A percentile compares a stretch with the other conserved stretches of the same genome.
These are phyloP conservation scores for Claviceps fusiformis DNA, from an alignment of 2,329 filamentous ascomycete genomes.

Conservation along the genomic window DNA sequence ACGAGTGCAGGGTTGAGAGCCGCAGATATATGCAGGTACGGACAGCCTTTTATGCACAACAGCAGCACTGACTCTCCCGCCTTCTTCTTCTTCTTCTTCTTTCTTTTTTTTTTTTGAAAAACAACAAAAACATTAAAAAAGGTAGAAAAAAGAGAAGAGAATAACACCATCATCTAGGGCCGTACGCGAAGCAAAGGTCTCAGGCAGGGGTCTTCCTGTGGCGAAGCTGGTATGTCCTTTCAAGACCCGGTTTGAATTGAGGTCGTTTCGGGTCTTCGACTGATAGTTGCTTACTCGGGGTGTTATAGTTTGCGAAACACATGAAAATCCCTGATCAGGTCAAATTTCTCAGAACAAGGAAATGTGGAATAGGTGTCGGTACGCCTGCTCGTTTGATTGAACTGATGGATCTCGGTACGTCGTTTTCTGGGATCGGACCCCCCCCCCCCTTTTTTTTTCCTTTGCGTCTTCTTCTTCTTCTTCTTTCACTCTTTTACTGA, in stretches of 20 bases:
- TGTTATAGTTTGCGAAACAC: conserved; percentile 74
- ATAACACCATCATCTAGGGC: conserved; percentile 32
- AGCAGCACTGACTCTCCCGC: not conserved
- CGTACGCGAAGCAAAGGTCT: conserved; percentile 52
- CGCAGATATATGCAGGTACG: conserved; percentile 64
- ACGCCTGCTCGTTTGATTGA: conserved; percentile 76
- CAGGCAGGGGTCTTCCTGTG: conserved; percentile 62
- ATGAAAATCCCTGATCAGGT: conserved; percentile 88
- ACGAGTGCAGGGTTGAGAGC: conserved; percentile 73
- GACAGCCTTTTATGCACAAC: conserved; percentile 1
- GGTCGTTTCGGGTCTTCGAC: too few relatives aligned
- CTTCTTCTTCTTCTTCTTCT: too few relatives aligned
- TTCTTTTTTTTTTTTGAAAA: too few relatives aligned
- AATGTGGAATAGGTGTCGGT: conserved; percentile 77
- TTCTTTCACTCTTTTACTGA: not conserved
- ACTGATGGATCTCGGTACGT: conserved; percentile 63
- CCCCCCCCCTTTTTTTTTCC: not conserved
- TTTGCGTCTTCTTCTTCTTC: not conserved
- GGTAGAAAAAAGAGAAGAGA: not conserved
- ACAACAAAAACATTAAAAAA: too few relatives aligned
- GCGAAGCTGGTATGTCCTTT: conserved; percentile 54
- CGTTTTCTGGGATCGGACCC: not conserved
- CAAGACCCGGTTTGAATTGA: not conserved
- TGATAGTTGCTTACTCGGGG: not conserved
- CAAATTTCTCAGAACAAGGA: conserved; percentile 53